Evolutionary conservation across 192 early-diverging fungal species (phyloP).

Genomic region (Radiomyces spectabilis): DNA sequence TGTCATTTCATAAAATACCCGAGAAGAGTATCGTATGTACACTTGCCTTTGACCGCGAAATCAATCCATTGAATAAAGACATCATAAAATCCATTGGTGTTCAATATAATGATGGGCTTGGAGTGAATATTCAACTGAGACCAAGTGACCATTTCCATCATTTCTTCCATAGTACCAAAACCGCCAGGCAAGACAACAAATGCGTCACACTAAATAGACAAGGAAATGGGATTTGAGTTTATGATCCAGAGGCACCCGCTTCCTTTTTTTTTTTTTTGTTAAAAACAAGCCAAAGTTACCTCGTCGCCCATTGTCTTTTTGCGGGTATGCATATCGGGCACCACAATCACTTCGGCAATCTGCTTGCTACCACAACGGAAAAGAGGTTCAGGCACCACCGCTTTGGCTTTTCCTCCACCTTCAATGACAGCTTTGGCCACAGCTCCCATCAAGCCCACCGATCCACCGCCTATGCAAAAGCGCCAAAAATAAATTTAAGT

Average conservation of each 20-base stretch:
- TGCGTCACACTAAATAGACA: constrained; percentile 47
- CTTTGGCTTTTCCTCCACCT: constrained; percentile 57
- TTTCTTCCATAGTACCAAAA: constrained; percentile 82
- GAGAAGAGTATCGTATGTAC: too few relatives aligned
- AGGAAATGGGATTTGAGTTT: neutral
- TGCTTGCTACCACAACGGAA: constrained; percentile 22
- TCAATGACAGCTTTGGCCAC: constrained; percentile 60
- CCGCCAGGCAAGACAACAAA: constrained; percentile 87
- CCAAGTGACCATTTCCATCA: constrained; percentile 79
- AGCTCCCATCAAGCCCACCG: constrained; percentile 72
- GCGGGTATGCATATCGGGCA: constrained; percentile 80
- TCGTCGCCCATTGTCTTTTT: constrained; percentile 68
- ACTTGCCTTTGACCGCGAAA: constrained; percentile 44
- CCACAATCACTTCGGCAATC: constrained; percentile 46
- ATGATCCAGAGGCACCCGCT: neutral
- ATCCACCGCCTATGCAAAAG: constrained; percentile 46
- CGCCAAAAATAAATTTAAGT: neutral
- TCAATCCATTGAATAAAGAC: constrained; percentile 59
- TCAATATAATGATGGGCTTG: constrained; percentile 76
- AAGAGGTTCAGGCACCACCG: constrained; percentile 69
- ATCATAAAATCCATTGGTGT: constrained; percentile 72
- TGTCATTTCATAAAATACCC: too few relatives aligned
- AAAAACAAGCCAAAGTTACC: too few relatives aligned
- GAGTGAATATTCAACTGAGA: constrained; percentile 69
- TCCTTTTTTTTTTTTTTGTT: neutral